phyloP scores from a whole-genome alignment of 331 rosid species.

The Arachis monticola region DNA sequence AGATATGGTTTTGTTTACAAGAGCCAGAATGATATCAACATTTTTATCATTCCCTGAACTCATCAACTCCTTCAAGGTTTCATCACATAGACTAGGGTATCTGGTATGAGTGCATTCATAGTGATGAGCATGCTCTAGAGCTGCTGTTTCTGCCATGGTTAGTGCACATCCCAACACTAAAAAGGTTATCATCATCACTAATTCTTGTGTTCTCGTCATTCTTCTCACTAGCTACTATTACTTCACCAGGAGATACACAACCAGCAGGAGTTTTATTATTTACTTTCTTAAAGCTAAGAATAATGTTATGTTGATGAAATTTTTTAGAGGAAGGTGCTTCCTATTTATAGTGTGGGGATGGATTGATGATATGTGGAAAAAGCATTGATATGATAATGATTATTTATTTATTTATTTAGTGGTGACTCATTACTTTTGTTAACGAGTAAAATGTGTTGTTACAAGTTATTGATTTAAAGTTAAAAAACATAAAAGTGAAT shows the following conservation, averaged over 20 bases:
- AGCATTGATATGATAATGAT: too few species aligned
- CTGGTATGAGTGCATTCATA: constrained; percentile 46
- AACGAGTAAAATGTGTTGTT: too few species aligned
- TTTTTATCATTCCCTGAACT: constrained; percentile 38
- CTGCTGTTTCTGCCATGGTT: constrained; percentile 23
- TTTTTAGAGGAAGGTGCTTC: not conserved
- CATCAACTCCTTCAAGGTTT: constrained; percentile 43
- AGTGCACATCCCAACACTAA: constrained; percentile 20
- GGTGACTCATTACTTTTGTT: too few species aligned
- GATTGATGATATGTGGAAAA: not conserved
- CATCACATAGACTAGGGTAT: constrained; percentile 48
- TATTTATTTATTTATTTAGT: too few species aligned
- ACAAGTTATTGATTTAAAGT: too few species aligned
- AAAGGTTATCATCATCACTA: constrained; percentile 18
- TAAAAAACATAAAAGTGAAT: too few species aligned
- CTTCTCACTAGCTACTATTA: too few species aligned
- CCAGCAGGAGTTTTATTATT: not conserved
- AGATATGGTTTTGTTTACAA: constrained; percentile 44
- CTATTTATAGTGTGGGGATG: constrained; percentile 11
- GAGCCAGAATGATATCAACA: constrained; percentile 38
- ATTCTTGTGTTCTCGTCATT: not conserved
- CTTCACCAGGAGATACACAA: not conserved
- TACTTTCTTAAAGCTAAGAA: not conserved
- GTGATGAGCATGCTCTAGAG: constrained; percentile 12
- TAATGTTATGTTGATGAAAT: not conserved